These are phyloP conservation scores for Viscum album DNA, from an alignment of 177 flowering plant species.

Conservation along the genomic window DNA sequence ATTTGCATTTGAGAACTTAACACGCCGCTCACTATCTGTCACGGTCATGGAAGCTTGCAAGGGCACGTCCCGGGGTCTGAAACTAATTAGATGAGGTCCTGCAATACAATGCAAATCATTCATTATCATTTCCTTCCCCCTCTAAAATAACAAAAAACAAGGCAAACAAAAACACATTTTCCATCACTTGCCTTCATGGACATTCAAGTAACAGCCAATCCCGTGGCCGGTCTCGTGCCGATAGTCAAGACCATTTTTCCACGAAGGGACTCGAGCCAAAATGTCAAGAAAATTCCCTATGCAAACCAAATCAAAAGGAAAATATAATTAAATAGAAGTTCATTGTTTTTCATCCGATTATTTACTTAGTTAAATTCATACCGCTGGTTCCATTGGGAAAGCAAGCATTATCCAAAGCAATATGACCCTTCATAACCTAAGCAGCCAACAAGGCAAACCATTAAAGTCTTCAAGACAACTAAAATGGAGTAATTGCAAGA, in stretches of 20 bases:
- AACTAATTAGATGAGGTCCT: constrained; percentile 91
- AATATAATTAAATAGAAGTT: neutral
- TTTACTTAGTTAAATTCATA: too few species aligned
- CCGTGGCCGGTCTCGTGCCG: constrained; percentile 99
- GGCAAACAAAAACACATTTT: neutral
- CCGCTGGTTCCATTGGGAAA: constrained; percentile 96
- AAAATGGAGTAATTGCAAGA: too few species aligned
- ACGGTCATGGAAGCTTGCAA: constrained; percentile 89
- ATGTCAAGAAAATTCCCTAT: constrained; percentile 74
- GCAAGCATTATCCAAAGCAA: constrained; percentile 67
- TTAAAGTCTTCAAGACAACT: neutral
- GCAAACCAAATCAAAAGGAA: neutral
- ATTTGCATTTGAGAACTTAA: too few species aligned
- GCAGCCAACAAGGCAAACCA: constrained; percentile 9
- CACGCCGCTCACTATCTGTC: constrained; percentile 63
- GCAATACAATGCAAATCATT: constrained; percentile 12
- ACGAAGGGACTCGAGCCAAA: constrained; percentile 84
- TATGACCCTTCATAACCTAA: constrained; percentile 96
- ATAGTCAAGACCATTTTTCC: constrained; percentile 96
- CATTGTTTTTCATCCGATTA: too few species aligned
- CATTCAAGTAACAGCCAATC: constrained; percentile 79
- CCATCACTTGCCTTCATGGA: constrained; percentile 67
- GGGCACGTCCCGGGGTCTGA: constrained; percentile 70
- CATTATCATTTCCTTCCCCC: constrained; percentile 6
- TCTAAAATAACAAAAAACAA: constrained; percentile 2